These are phyloP conservation scores for Pleomassaria siparia DNA, from an alignment of 2,329 filamentous ascomycete genomes.

Conservation along the genomic window DNA sequence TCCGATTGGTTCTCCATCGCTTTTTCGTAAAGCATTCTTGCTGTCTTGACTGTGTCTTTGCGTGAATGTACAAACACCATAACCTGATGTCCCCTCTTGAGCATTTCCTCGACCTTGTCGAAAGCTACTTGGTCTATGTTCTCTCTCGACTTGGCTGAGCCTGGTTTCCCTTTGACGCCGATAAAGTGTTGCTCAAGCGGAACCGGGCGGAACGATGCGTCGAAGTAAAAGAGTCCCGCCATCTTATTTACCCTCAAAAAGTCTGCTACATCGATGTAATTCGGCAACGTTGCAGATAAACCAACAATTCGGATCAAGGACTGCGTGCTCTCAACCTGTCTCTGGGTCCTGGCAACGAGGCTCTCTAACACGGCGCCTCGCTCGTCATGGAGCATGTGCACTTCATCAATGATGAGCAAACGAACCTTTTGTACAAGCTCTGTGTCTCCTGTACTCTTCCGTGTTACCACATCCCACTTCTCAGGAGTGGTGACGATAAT, in stretches of 20 bases:
- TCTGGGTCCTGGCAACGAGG: constrained; percentile 88
- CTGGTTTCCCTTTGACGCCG: constrained; percentile 88
- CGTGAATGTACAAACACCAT: constrained; percentile 99
- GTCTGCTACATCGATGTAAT: constrained; percentile 94
- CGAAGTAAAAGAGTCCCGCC: constrained; percentile 95
- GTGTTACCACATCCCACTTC: constrained; percentile 98
- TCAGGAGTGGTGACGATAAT: constrained; percentile 98
- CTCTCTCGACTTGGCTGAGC: constrained; percentile 77
- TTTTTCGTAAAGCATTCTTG: constrained; percentile 82
- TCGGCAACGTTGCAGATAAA: constrained; percentile 91
- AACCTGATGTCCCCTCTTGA: constrained; percentile 87
- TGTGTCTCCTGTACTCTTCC: constrained; percentile 95
- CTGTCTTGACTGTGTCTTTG: constrained; percentile 88
- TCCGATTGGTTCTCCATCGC: constrained; percentile 77
- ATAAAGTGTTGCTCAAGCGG: constrained; percentile 97
- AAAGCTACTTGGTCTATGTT: constrained; percentile 87
- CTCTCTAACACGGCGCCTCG: constrained; percentile 95
- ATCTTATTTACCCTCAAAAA: constrained; percentile 95
- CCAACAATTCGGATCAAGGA: constrained; percentile 95
- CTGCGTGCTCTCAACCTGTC: constrained; percentile 97
- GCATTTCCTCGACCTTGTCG: constrained; percentile 93
- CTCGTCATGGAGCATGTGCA: constrained; percentile 99
- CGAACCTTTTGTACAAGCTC: constrained; percentile 97
- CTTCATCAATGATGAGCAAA: constrained; percentile 95
- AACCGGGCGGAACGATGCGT: constrained; percentile 91